Conservation (phyloP, 805 yeast genomes). For the Candida oleophila region DNA sequence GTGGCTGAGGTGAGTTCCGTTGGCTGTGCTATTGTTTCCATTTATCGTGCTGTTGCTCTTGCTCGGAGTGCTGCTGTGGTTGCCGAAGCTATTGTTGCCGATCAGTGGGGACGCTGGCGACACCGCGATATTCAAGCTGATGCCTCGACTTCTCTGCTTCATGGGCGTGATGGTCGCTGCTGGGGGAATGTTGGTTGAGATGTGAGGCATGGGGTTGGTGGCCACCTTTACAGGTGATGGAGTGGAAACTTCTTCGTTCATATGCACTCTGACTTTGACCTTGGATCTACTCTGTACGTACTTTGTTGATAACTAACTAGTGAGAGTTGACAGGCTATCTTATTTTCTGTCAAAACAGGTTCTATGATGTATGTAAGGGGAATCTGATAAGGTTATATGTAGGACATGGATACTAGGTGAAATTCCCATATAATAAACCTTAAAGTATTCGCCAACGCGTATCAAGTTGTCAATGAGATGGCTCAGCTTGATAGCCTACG, state of each 20-base stretch:
- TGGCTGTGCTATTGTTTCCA: not conserved
- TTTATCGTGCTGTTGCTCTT: not conserved
- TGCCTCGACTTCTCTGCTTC: constrained; percentile 20
- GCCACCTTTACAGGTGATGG: constrained; percentile 8
- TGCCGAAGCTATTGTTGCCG: not conserved
- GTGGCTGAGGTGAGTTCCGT: constrained; percentile 6
- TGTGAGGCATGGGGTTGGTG: constrained; percentile 6
- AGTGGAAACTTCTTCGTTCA: constrained; percentile 2
- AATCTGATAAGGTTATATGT: not conserved
- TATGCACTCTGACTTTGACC: not conserved
- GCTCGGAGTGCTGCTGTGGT: not conserved
- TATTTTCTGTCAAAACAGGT: too few species aligned
- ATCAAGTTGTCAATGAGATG: not conserved
- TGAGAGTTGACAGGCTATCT: too few species aligned
- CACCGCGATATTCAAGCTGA: constrained; percentile 31
- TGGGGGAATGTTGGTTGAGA: constrained; percentile 5
- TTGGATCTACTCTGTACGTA: too few species aligned
- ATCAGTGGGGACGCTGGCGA: constrained; percentile 18
- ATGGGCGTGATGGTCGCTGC: constrained; percentile 5
- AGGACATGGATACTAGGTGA: not conserved
- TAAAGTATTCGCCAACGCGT: not conserved
- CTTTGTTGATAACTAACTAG: too few species aligned
- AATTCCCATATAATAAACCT: not conserved
- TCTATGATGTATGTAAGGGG: not conserved
- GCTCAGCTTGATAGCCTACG: not conserved